Base-by-base conservation (phyloP, 306 rosid species). In the Mimosa pudica region DNA sequence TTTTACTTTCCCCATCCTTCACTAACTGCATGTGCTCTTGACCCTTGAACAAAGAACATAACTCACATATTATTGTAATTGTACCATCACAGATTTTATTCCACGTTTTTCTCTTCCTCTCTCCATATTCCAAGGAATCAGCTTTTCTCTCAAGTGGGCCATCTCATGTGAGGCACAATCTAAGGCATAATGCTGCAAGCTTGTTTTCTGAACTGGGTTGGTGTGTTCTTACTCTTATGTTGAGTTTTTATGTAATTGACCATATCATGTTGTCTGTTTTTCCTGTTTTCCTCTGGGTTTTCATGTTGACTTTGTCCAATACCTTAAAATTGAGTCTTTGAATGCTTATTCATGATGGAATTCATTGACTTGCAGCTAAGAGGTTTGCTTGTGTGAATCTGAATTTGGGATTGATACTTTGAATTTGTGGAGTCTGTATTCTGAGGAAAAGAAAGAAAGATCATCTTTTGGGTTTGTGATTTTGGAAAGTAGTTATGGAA, bases 31-130 rank as follows among this genome's bases (percentile, higher is more conserved):
- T 80, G 87, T 86, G 88, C 52, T 16, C 16, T 24, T 24, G 30
- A 24, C 30, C 30, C 30, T 24, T 60, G 65, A 36, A 24, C 35
- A 44, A 46, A 47, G 41, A 24, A 46, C 44, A 46, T 16, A 41
- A 12, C 65, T 41, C 76, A 4, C n/a, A 74, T 62, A 74, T 38
- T 62, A 74, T 38, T 38, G 42, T 38, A 1, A 38, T 67, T 64
- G 80, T 65, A 42, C 74, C 20, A 32, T 77, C 20, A 32, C 3
- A 8, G 62, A 49, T 38, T 46, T 82, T 73, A 58, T 71, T 75
- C 88, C 92, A 82, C 92, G 88, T 87, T 87, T 60, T 33, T 9
- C 69, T 62, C 68, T 54, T 81, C 16, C 18, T 41, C 71, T 33
- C 20, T 24, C 86, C 78, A 70, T 87, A 65, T 70, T 58, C 73